Evolutionary conservation across 2,329 filamentous ascomycete genomes (phyloP), one percentile per base, ranked within the genome.

Genomic region (Beauveria asiatica): DNA sequence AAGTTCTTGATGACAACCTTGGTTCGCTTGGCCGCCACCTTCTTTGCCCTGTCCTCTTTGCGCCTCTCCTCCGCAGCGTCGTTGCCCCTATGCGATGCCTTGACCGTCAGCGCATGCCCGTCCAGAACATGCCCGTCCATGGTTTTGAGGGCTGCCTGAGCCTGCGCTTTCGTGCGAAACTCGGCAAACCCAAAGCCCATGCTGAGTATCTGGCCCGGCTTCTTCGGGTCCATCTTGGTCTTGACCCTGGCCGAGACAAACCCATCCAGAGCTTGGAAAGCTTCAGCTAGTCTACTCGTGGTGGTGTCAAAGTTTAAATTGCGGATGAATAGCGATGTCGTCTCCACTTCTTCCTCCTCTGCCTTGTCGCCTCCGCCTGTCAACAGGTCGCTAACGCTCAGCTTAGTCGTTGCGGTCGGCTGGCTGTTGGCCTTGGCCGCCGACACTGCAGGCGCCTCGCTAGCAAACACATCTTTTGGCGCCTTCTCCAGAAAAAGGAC

Each of bases 1-100:
- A 99, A 78, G 78, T 99, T 99, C 80, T 97, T 99, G 78, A 99
- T 88, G 74, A 97, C 87, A 70, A 99, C 88, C 81, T 97, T 97
- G 52, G 92, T 97, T 66, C 85, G 83, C 70, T 86, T 84, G 17
- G 83, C 83, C 25, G 89, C 86, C 55, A 83, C 76, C 74, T 93
- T 95, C 80, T 92, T 95, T 55, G 88, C 86, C 65, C 83, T 85
- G 70, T 97, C 92, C 65, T 93, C 88, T 66, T 87, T 88, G 64
- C 88, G 85, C 65, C 89, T 84, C 74, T 96, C 90, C 71, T 96
- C 91, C 2, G 90, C 92, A 19, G 91, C 91, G 75, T 97, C 92
- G 61, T 86, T 80, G 21, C 89, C 90, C 73, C 88, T 92, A 76
- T 97, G 91, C 7, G 92, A 96, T 49, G 88, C 85, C 74, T 90